Conservation (phyloP, 805 yeast genomes). For the Candida fluviatilis region DNA sequence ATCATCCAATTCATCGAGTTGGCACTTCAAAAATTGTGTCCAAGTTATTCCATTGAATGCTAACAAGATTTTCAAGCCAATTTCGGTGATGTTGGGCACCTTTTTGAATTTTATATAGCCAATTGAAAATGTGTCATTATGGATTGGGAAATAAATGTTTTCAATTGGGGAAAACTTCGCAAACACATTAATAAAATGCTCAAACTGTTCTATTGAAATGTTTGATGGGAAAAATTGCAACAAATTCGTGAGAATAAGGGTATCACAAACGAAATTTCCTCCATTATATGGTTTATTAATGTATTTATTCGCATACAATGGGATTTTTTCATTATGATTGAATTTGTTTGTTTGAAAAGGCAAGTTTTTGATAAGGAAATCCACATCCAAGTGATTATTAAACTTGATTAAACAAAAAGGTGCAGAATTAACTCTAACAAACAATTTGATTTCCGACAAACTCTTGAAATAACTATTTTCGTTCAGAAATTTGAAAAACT, state of each 20-base stretch:
- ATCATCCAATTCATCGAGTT: conserved; percentile 8
- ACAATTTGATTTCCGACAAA: conserved; percentile 2
- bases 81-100: conserved; percentile 31
- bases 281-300: conserved; percentile 43
- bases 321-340: conserved; percentile 23
- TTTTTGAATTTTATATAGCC: conserved; percentile 49
- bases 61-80: conserved; percentile 46
- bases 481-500: conserved; percentile 1
- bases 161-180: conserved; percentile 39
- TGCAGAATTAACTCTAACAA: not conserved
- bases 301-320: conserved; percentile 57
- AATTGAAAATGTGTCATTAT: conserved; percentile 30
- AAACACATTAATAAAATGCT: conserved; percentile 41
- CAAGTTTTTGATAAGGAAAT: conserved; percentile 14
- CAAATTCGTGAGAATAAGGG: conserved; percentile 39
- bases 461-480: conserved; percentile 2
- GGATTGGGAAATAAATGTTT: conserved; percentile 48
- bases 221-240: conserved; percentile 49
- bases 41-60: conserved; percentile 44
- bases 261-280: conserved; percentile 13
- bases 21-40: conserved; percentile 36
- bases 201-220: conserved; percentile 36
- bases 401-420: conserved; percentile 21
- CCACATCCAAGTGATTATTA: conserved; percentile 31
- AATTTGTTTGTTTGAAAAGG: conserved; percentile 15